Evolutionary conservation across 2,329 filamentous ascomycete species (phyloP).

Genomic region (Ascochyta lentis): DNA sequence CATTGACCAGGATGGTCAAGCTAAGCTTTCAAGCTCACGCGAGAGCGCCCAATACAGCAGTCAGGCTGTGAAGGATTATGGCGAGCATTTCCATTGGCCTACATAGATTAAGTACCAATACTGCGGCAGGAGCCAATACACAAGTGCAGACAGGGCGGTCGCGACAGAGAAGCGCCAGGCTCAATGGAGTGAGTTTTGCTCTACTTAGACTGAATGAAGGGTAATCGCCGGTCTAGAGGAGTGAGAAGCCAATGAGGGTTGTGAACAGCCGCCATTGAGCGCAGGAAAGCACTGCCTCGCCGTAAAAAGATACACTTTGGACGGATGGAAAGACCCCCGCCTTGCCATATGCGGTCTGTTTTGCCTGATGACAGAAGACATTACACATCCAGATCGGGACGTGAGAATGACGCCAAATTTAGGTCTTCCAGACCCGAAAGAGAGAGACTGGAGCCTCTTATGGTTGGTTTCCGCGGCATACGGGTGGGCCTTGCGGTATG

Average conservation of each 20-base stretch:
- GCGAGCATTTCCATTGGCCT: conserved; percentile 3
- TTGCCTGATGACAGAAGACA: neutral
- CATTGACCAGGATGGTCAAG: neutral
- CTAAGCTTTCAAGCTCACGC: conserved; percentile 7
- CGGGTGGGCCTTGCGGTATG: neutral
- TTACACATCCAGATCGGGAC: neutral
- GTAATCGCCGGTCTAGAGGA: conserved; percentile 1
- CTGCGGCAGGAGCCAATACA: conserved; percentile 11
- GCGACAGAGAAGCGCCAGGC: conserved; percentile 3
- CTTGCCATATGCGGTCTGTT: neutral
- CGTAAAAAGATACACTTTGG: conserved; percentile 1
- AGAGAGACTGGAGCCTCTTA: neutral
- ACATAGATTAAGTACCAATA: conserved; percentile 10
- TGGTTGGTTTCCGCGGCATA: neutral
- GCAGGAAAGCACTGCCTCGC: conserved; percentile 10
- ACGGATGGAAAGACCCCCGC: neutral
- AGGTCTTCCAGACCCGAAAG: neutral
- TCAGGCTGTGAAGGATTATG: conserved; percentile 1
- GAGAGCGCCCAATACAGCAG: neutral
- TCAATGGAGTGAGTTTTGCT: conserved; percentile 3
- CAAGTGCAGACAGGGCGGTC: conserved; percentile 4
- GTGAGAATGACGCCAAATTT: conserved; percentile 2
- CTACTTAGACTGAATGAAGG: neutral
- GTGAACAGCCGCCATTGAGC: neutral
- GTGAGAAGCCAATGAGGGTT: neutral